These are phyloP conservation scores for Wickerhamia fluorescens DNA, from an alignment of 805 yeast genomes.

Conservation along the genomic window DNA sequence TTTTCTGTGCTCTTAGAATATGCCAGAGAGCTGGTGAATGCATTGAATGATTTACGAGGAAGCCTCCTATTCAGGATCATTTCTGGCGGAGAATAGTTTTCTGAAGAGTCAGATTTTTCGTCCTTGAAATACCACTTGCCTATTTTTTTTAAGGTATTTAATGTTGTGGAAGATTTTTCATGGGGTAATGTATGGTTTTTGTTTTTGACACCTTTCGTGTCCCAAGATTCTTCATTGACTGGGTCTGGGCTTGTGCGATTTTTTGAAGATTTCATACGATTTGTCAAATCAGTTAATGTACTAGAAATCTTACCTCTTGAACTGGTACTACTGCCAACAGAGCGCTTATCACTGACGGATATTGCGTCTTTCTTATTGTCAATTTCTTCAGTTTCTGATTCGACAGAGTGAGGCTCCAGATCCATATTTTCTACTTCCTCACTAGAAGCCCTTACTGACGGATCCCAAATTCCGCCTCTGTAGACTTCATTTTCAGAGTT, in stretches of 20 bases:
- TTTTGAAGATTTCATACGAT: background rate
- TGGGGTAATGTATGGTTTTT: too few species aligned
- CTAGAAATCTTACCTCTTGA: background rate
- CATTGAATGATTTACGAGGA: slow-evolving; percentile 15
- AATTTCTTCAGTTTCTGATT: slow-evolving; percentile 1
- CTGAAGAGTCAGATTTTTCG: slow-evolving; percentile 14
- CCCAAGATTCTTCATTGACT: background rate
- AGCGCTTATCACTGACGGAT: too few species aligned
- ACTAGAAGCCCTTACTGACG: too few species aligned
- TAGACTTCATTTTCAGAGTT: slow-evolving; percentile 61
- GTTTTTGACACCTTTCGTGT: too few species aligned
- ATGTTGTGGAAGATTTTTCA: slow-evolving; percentile 7
- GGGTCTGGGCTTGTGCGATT: background rate
- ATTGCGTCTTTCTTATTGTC: background rate
- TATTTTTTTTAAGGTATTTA: slow-evolving; percentile 45
- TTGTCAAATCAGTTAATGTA: background rate
- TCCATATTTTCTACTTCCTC: too few species aligned
- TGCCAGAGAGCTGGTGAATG: too few species aligned
- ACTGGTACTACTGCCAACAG: too few species aligned
- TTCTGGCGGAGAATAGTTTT: slow-evolving; percentile 46
- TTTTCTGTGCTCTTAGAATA: too few species aligned
- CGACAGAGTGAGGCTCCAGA: too few species aligned
- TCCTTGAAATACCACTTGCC: slow-evolving; percentile 65
- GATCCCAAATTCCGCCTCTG: slow-evolving; percentile 93
- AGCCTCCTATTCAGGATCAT: slow-evolving; percentile 56